phyloP scores from a whole-genome alignment of 768 basidiomycete genomes.

The Rhizopogon vulgaris region DNA sequence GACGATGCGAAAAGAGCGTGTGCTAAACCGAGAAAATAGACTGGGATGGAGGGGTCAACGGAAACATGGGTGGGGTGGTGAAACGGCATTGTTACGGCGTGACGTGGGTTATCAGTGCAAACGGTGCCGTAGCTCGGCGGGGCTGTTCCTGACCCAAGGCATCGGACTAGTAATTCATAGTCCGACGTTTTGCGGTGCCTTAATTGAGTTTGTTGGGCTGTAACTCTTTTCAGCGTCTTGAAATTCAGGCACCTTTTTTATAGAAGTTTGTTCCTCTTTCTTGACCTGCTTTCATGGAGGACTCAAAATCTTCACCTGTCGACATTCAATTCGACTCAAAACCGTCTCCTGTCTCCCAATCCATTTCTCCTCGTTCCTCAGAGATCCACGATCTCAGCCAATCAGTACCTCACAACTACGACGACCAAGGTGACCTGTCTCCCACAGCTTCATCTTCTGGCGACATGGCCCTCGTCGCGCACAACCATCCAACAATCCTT shows the following conservation, averaged over 20 bases:
- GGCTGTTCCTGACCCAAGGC: constrained; percentile 26
- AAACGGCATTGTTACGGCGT: constrained; percentile 11
- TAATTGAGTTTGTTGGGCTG: constrained; percentile 24
- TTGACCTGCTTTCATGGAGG: constrained; percentile 24
- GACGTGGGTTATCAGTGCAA: constrained; percentile 12
- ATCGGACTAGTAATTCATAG: constrained; percentile 15
- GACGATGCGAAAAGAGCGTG: constrained; percentile 3
- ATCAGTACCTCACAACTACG: constrained; percentile 1
- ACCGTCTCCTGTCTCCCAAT: constrained; percentile 3
- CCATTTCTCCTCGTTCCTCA: constrained; percentile 4
- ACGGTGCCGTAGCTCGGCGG: constrained; percentile 32
- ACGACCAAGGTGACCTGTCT: constrained; percentile 3
- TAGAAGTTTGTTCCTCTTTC: constrained; percentile 28
- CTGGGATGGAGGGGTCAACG: background rate
- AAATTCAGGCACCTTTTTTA: constrained; percentile 30
- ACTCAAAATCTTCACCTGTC: constrained; percentile 26
- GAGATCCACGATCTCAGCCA: constrained; percentile 5
- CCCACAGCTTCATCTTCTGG: constrained; percentile 3
- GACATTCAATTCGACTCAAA: constrained; percentile 15
- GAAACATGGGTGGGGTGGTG: constrained; percentile 15
- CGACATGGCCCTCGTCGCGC: constrained; percentile 30
- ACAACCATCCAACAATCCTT: constrained; percentile 15
- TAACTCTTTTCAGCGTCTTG: constrained; percentile 22
- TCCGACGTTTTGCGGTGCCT: constrained; percentile 30
- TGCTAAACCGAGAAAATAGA: background rate